phyloP scores from a whole-genome alignment of 2,329 filamentous ascomycete species.

The Davidsoniella eucalypti region DNA sequence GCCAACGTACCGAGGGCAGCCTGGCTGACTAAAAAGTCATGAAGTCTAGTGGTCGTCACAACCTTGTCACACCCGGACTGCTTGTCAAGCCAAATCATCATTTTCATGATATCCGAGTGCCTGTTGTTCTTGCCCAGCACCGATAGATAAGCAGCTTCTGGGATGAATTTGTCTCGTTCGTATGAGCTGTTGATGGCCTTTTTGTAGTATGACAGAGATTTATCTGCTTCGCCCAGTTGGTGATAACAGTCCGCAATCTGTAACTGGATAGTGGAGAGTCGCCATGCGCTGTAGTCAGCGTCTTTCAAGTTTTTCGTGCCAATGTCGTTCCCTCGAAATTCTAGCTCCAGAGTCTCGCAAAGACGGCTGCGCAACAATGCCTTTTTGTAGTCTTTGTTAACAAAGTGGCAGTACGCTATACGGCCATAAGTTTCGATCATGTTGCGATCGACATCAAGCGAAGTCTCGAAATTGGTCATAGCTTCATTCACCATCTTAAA shows the following conservation, averaged over 20 bases:
- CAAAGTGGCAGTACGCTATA: constrained; percentile 25
- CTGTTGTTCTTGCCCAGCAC: constrained; percentile 23
- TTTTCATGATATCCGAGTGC: constrained; percentile 21
- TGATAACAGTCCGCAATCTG: constrained; percentile 24
- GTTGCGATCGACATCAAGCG: constrained; percentile 22
- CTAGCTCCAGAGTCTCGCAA: constrained; percentile 20
- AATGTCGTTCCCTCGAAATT: constrained; percentile 15
- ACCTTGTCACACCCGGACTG: constrained; percentile 14
- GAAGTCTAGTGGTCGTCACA: constrained; percentile 16
- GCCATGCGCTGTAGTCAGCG: constrained; percentile 21
- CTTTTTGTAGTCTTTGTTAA: constrained; percentile 22
- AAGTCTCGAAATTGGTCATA: constrained; percentile 22
- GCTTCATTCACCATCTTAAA: constrained; percentile 22
- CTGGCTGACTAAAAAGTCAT: constrained; percentile 22
- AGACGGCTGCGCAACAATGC: constrained; percentile 22
- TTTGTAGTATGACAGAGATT: constrained; percentile 22
- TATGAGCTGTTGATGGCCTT: constrained; percentile 21
- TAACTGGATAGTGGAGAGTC: constrained; percentile 25
- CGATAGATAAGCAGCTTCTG: constrained; percentile 23
- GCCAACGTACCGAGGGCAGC: constrained; percentile 20
- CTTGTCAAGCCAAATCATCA: constrained; percentile 21
- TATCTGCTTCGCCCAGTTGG: constrained; percentile 19
- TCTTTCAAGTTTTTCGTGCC: constrained; percentile 15
- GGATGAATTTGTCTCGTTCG: constrained; percentile 21
- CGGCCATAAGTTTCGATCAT: constrained; percentile 24